Conservation (phyloP, 2,329 filamentous ascomycete species). For the Microsporum ferrugineum region DNA sequence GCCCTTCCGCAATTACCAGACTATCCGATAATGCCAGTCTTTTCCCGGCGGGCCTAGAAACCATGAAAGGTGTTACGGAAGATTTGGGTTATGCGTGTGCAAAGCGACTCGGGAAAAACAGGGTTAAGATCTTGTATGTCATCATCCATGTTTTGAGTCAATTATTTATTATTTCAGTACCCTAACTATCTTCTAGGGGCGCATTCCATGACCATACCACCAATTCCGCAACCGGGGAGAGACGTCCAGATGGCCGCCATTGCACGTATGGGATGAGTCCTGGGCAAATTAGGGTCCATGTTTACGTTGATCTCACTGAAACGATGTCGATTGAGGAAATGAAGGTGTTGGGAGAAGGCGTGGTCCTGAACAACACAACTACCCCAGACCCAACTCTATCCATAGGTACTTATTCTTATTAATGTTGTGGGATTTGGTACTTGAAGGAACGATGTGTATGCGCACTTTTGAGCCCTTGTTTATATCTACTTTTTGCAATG, state of each 20-base stretch:
- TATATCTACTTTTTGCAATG: too few species aligned
- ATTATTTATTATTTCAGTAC: not conserved
- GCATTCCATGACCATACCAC: constrained; percentile 3
- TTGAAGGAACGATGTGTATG: too few species aligned
- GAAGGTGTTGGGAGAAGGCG: constrained; percentile 4
- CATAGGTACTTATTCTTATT: not conserved
- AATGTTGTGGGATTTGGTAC: not conserved
- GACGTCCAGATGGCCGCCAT: not conserved
- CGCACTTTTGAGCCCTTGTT: too few species aligned
- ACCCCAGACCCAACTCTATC: constrained; percentile 1
- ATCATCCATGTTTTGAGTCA: not conserved
- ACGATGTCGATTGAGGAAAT: not conserved
- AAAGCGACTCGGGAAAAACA: not conserved
- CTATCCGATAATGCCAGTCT: not conserved
- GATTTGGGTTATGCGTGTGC: constrained; percentile 2
- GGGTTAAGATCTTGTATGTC: constrained; percentile 2
- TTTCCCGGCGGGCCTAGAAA: not conserved
- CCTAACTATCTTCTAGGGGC: constrained; percentile 3
- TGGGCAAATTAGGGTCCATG: constrained; percentile 2
- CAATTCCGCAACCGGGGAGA: not conserved
- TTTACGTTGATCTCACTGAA: constrained; percentile 1
- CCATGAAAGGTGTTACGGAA: constrained; percentile 2
- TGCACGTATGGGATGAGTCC: not conserved
- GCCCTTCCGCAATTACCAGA: not conserved
- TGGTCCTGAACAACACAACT: not conserved